phyloP scores from a whole-genome alignment of 768 basidiomycete species.

The Austroboletus festivus region DNA sequence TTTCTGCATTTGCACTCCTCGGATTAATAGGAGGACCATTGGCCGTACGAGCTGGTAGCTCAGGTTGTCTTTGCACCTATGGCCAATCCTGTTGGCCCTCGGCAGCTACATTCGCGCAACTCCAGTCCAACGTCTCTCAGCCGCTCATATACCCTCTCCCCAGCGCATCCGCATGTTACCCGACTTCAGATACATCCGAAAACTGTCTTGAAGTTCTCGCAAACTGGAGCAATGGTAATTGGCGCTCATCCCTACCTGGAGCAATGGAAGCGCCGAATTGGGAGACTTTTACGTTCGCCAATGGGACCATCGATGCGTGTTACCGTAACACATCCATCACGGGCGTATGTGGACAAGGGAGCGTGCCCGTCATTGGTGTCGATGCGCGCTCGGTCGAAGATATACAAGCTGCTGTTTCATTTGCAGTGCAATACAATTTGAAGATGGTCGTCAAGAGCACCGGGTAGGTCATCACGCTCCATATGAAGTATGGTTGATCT shows the following conservation, averaged over 20 bases:
- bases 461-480: constrained; percentile 13
- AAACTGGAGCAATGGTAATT: constrained; percentile 34
- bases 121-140: constrained; percentile 16
- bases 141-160: constrained; percentile 15
- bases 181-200: constrained; percentile 25
- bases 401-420: constrained; percentile 25
- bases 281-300: constrained; percentile 35
- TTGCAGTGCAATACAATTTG: constrained; percentile 20
- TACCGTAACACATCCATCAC: constrained; percentile 32
- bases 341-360: constrained; percentile 21
- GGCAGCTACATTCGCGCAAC: constrained; percentile 9
- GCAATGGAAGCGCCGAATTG: constrained; percentile 36
- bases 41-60: not conserved
- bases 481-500: not conserved
- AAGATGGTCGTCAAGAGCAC: constrained; percentile 29
- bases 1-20: not conserved
- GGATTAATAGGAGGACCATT: not conserved
- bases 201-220: constrained; percentile 35
- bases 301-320: constrained; percentile 42
- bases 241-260: constrained; percentile 42
- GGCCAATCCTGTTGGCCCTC: constrained; percentile 19
- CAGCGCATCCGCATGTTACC: constrained; percentile 20
- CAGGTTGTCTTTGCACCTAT: constrained; percentile 17
- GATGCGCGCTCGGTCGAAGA: constrained; percentile 23
- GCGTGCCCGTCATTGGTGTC: constrained; percentile 25